Evolutionary conservation across 345 rosid genomes (phyloP).

Genomic region (Camelina neglecta): DNA sequence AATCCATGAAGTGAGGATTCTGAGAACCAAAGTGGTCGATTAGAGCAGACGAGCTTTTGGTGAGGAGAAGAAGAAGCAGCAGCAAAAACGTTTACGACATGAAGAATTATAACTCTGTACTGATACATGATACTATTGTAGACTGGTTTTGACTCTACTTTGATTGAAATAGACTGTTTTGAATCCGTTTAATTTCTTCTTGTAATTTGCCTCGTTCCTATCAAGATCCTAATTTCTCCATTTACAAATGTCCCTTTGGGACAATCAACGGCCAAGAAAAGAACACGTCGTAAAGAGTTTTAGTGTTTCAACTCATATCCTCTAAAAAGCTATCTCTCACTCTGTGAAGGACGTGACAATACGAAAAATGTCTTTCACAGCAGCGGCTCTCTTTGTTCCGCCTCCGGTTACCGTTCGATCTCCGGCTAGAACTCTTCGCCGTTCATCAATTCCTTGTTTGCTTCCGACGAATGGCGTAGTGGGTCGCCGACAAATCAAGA

Average conservation of each 20-base stretch:
- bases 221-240: background rate
- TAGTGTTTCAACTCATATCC: slow-evolving; percentile 25
- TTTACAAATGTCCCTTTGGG: background rate
- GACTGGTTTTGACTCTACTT: slow-evolving; percentile 13
- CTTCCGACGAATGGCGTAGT: slow-evolving; percentile 8
- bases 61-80: background rate
- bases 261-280: slow-evolving; percentile 22
- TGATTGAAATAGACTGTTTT: background rate
- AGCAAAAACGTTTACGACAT: slow-evolving; percentile 15
- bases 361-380: slow-evolving; percentile 37
- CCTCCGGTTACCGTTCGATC: slow-evolving; percentile 14
- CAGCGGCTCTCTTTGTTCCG: slow-evolving; percentile 16
- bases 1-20: slow-evolving; percentile 94
- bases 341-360: background rate
- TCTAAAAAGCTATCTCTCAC: slow-evolving; percentile 28
- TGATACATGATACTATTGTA: slow-evolving; percentile 18
- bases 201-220: slow-evolving; percentile 9
- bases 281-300: slow-evolving; percentile 27
- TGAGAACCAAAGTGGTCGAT: slow-evolving; percentile 79
- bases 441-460: background rate
- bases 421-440: slow-evolving; percentile 6
- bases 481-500: slow-evolving; percentile 39
- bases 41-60: slow-evolving; percentile 24
- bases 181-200: background rate
- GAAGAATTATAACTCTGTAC: slow-evolving; percentile 6